Conservation (phyloP, 495 filamentous ascomycete genomes). For the Aspergillus incahuasiensis region DNA sequence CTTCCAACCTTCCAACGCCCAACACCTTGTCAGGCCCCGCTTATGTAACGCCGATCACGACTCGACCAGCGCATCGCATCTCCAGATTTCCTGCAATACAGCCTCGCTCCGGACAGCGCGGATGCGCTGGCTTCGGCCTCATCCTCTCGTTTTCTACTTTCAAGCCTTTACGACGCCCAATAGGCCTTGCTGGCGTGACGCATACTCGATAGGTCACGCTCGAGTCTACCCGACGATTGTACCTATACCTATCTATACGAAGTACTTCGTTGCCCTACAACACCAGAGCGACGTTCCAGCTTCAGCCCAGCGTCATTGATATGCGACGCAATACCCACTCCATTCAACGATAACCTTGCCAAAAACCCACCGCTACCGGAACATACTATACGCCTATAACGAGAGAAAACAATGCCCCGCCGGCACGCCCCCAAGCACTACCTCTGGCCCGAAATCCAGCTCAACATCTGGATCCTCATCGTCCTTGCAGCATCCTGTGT, state of each 20-base stretch:
- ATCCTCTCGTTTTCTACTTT: neutral
- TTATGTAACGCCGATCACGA: slow-evolving; percentile 13
- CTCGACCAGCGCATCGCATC: slow-evolving; percentile 7
- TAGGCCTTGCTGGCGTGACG: neutral
- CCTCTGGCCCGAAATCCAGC: slow-evolving; percentile 89
- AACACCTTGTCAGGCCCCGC: slow-evolving; percentile 3
- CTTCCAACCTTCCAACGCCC: neutral
- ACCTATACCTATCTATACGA: neutral
- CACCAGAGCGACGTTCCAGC: neutral
- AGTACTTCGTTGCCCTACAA: neutral
- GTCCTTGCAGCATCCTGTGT: slow-evolving; percentile 74
- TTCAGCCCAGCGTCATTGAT: neutral
- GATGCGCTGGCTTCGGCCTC: slow-evolving; percentile 17
- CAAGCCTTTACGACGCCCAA: neutral
- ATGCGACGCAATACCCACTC: neutral
- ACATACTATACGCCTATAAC: neutral
- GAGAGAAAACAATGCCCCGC: slow-evolving; percentile 16
- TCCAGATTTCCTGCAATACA: neutral
- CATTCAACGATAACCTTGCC: neutral
- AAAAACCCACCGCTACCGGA: neutral
- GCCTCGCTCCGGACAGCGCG: slow-evolving; percentile 10
- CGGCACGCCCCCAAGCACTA: slow-evolving; percentile 57
- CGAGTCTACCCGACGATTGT: neutral
- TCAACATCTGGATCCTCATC: slow-evolving; percentile 89
- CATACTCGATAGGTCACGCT: neutral